These are phyloP conservation scores for Fusarium sp. DNA, from an alignment of 2,329 filamentous ascomycete genomes.

Conservation along the genomic window DNA sequence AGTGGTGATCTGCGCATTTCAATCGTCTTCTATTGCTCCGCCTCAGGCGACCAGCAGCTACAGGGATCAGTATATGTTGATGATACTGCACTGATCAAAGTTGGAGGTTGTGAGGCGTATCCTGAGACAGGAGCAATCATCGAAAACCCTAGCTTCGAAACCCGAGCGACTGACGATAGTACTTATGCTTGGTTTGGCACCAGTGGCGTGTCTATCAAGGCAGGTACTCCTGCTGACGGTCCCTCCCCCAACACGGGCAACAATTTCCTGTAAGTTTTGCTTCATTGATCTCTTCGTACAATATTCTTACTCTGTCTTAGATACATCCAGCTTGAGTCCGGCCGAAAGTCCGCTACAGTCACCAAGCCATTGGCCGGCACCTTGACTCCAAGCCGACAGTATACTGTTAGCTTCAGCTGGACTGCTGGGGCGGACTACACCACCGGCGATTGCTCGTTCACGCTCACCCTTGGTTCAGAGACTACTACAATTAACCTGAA, in stretches of 20 bases:
- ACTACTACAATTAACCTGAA: rapidly evolving
- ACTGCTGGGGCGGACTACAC: neutral
- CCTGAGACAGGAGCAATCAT: conserved; percentile 4
- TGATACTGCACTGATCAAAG: conserved; percentile 4
- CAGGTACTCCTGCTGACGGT: neutral
- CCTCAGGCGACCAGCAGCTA: neutral
- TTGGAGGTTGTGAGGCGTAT: conserved; percentile 11
- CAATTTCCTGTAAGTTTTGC: neutral
- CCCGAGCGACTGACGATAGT: conserved; percentile 1
- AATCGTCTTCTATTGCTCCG: neutral
- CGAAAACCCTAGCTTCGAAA: conserved; percentile 11
- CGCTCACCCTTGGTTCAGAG: neutral
- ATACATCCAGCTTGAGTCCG: neutral
- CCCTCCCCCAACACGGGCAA: neutral
- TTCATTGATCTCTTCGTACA: rapidly evolving
- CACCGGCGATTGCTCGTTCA: neutral
- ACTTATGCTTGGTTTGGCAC: conserved; percentile 15
- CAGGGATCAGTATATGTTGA: conserved; percentile 4
- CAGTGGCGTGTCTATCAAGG: neutral
- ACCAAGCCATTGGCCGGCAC: conserved; percentile 2
- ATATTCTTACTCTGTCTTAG: neutral
- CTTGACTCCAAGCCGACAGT: neutral
- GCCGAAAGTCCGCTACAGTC: neutral
- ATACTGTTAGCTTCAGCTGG: conserved; percentile 2
- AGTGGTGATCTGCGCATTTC: neutral